Evolutionary conservation across 768 basidiomycete species (phyloP), one percentile per base, ranked within the genome.

Genomic region (Lentinula edodes): DNA sequence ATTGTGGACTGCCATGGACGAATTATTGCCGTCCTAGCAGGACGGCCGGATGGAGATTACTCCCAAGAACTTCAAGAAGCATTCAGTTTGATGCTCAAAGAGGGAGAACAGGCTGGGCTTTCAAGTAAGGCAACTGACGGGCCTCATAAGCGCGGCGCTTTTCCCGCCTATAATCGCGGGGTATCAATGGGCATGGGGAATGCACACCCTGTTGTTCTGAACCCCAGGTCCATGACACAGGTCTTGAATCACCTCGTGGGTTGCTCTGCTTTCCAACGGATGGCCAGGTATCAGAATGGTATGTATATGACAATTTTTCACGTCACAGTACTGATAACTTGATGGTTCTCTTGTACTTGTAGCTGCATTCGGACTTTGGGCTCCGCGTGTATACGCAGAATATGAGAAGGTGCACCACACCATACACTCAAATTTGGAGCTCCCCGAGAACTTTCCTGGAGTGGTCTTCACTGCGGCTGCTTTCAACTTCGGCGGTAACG

Each of bases 401-500:
- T 53, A 53, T 7, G 20, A 34, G 10, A 7, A 35, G 7, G 18
- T 18, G 8, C 12, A 6, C 8, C 2, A 53, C 32, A 53, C 28
- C 16, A 5, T 53, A 3, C 32, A 38, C 2, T 2, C n/a, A 3
- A 18, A 34, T 3, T 32, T 53, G 2, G 35, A 55, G 1, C 52
- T 66, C 2, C 15, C 8, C 3, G 57, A 60, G n/a, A 66, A 60
- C 51, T 67, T 67, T 35, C 13, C 3, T 2, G 61, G 61, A 35
- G 58, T 46, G 13, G 53, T 67, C n/a, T 63, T 61, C 18, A 35
- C 64, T 2, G 64, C 62, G 3, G 41, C 52, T 3, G 61, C 64
- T 4, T 65, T 66, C 61, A 68, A 68, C 48, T 61, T 57, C 51
- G 66, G 67, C 0, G 61, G 62, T n/a, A n/a, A n/a, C n/a, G n/a